A percentile compares a stretch with the other conserved stretches of the same genome.
phyloP scores from a whole-genome alignment of 352 stramenopile genomes.

The Phytopythium montanum region DNA sequence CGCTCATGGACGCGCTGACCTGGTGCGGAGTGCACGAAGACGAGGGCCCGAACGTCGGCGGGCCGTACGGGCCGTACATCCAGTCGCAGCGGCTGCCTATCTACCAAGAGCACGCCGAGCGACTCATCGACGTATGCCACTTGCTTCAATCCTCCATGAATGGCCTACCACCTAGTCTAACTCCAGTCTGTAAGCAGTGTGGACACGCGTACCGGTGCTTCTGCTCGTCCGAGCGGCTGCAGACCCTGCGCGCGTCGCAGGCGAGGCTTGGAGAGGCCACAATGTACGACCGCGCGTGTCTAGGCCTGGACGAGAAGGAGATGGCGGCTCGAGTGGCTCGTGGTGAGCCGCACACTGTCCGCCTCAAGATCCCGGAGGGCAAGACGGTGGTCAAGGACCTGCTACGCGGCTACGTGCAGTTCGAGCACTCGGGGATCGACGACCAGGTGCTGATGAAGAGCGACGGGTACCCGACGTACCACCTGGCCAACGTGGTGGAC shows the following conservation, averaged over 20 bases:
- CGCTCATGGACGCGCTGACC: slow-evolving; percentile 83
- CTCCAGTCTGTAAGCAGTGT: slow-evolving; percentile 24
- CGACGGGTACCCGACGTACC: slow-evolving; percentile 92
- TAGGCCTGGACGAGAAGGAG: slow-evolving; percentile 88
- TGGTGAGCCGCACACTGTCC: slow-evolving; percentile 90
- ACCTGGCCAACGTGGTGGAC: slow-evolving; percentile 94
- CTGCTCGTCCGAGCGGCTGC: slow-evolving; percentile 93
- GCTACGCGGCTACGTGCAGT: slow-evolving; percentile 93
- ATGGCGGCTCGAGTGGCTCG: slow-evolving; percentile 86
- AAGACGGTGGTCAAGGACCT: slow-evolving; percentile 95
- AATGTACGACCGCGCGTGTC: slow-evolving; percentile 98
- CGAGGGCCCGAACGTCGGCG: slow-evolving; percentile 92
- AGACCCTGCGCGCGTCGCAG: slow-evolving; percentile 89
- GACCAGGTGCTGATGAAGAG: slow-evolving; percentile 93
- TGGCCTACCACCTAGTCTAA: no score
- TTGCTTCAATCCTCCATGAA: no score
- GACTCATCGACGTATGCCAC: slow-evolving; percentile 69
- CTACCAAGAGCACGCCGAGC: slow-evolving; percentile 91
- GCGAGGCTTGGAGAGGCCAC: slow-evolving; percentile 87
- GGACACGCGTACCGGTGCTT: slow-evolving; percentile 97
- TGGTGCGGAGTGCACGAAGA: slow-evolving; percentile 98
- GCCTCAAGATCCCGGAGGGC: slow-evolving; percentile 93
- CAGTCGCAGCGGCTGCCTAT: slow-evolving; percentile 95
- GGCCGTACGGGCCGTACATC: slow-evolving; percentile 93
- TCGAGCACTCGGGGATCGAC: slow-evolving; percentile 86